Base-by-base conservation (phyloP, 345 rosid species). In the Syzygium jambos region DNA sequence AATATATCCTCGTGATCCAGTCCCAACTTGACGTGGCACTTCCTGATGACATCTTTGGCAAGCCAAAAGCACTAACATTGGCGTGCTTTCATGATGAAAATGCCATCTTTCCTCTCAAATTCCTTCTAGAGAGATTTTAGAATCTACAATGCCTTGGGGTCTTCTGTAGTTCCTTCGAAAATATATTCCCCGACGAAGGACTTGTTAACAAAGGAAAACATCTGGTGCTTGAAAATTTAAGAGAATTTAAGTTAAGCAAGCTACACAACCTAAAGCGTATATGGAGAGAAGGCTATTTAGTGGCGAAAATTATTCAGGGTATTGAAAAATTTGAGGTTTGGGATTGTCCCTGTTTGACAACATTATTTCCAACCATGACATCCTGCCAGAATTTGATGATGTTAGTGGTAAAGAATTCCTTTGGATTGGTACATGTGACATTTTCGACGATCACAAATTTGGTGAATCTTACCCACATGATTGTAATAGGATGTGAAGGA, bases 171-270 rank as follows among this genome's bases (percentile, higher is more conserved):
- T 56, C 61, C 9, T 56, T 56, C 22, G 61, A 56, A 56, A 27
- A 56, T 0, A 56, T 56, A 56, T 56, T 56, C 61, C 61, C 13
- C 23, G 25, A 56, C 0, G 27, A 56, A 56, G 61, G n/a, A 0
- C 25, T 56, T 56, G 61, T 23, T 9, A 12, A 56, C n/a, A 9
- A 56, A 12, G 61, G 61, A 56, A 56, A 0, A 56, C n/a, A 56
- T 56, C 0, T 0, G 13, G n/a, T 0, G 25, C 0, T 23, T 56
- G 61, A 56, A 56, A 56, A 23, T 11, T 23, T 56, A 56, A 56
- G 61, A 56, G 2, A 9, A 25, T n/a, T 56, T 23, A 56, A 56
- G 61, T 56, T 56, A 56, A 56, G n/a, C n/a, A 56, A 56, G 61
- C n/a, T 56, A 23, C 61, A 56, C n/a, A 56, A 56, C n/a, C n/a